These are phyloP conservation scores for Fraxinus velutina DNA, from an alignment of 305 asterid species.

Conservation along the genomic window DNA sequence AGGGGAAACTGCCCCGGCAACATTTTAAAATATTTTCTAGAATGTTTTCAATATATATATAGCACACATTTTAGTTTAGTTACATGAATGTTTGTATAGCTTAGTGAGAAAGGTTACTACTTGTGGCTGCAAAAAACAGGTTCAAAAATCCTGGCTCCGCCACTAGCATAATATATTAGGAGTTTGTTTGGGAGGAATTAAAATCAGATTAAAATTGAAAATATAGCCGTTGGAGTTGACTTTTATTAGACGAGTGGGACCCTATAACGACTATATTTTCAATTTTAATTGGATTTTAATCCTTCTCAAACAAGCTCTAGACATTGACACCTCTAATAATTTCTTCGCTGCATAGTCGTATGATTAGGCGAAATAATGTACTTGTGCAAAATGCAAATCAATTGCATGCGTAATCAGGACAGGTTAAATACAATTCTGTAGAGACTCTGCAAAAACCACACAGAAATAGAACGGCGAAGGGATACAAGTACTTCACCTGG, in stretches of 20 bases:
- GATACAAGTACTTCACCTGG: conserved; percentile 52
- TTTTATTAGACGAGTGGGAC: no score
- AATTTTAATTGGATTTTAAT: no score
- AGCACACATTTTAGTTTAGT: neutral
- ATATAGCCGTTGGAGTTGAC: no score
- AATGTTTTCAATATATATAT: neutral
- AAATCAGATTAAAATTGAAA: no score
- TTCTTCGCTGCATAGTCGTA: neutral
- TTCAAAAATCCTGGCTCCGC: neutral
- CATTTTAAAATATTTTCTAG: neutral
- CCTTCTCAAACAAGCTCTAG: no score
- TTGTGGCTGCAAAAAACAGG: neutral
- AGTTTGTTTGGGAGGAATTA: no score
- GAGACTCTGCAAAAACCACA: neutral
- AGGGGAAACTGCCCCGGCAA: neutral
- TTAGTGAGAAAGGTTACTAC: neutral
- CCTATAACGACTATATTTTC: no score
- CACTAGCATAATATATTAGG: neutral
- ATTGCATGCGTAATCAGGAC: neutral
- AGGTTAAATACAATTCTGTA: neutral
- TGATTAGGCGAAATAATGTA: neutral
- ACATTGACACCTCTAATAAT: neutral
- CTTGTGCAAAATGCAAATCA: neutral
- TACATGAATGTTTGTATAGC: neutral
- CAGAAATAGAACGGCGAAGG: neutral